Conservation (phyloP, 2,329 filamentous ascomycete genomes). For the Colletotrichum tamarilloi region DNA sequence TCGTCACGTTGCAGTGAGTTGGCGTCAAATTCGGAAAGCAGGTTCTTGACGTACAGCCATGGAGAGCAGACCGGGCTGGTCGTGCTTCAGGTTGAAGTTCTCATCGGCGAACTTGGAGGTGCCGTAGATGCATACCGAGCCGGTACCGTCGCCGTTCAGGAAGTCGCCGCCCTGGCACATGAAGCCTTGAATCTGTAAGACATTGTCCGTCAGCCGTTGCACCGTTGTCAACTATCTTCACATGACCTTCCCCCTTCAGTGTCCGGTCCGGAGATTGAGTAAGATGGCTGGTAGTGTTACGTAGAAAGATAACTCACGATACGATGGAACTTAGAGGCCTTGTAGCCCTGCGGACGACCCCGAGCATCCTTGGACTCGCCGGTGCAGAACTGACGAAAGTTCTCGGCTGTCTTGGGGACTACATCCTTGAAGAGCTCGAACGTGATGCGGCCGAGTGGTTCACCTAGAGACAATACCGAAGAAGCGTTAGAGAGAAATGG, state of each 20-base stretch:
- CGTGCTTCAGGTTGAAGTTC: slow-evolving; percentile 86
- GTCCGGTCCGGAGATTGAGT: not conserved
- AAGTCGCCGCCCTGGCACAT: slow-evolving; percentile 99
- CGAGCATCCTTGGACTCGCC: slow-evolving; percentile 86
- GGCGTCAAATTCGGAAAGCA: not conserved
- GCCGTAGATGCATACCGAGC: slow-evolving; percentile 89
- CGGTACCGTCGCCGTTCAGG: slow-evolving; percentile 91
- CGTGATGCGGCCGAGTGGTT: slow-evolving; percentile 86
- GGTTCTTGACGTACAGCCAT: slow-evolving; percentile 81
- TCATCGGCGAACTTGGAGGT: slow-evolving; percentile 88
- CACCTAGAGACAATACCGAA: slow-evolving; percentile 64
- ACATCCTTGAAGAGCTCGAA: slow-evolving; percentile 91
- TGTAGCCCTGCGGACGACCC: slow-evolving; percentile 90
- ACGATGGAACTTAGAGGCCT: slow-evolving; percentile 92
- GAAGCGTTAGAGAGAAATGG: not conserved
- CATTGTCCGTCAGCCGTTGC: not conserved
- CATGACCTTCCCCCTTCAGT: not conserved
- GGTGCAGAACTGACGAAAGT: slow-evolving; percentile 97
- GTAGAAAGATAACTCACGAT: slow-evolving; percentile 69
- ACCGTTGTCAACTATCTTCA: not conserved
- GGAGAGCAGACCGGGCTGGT: slow-evolving; percentile 81
- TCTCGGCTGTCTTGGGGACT: slow-evolving; percentile 90
- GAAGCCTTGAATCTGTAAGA: slow-evolving; percentile 84
- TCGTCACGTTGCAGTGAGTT: not conserved
- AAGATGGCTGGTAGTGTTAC: not conserved